Conservation (phyloP, 176 grass and related monocot genomes). For the Triticum aestivum region IWGSC_CS_RefSeq_v2.1 NC_057797.1:168812650-168813149, state of each 20-base stretch:
- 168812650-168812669: constrained; percentile 53
- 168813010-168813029: constrained; percentile 54
- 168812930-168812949: constrained; percentile 43
- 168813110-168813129: constrained; percentile 54
- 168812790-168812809: constrained; percentile 35
- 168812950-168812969: constrained; percentile 32
- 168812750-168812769: constrained; percentile 30
- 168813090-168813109: constrained; percentile 47
- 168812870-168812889: neutral
- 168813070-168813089: constrained; percentile 42
- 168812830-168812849: constrained; percentile 29
- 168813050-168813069: constrained; percentile 54
- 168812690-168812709: constrained; percentile 35
- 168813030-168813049: constrained; percentile 39
- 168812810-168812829: constrained; percentile 29
- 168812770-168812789: constrained; percentile 48
- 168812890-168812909: constrained; percentile 36
- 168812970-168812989: constrained; percentile 49
- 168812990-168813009: constrained; percentile 40
- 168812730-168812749: constrained; percentile 13
- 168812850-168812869: neutral
- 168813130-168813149: constrained; percentile 47
- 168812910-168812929: constrained; percentile 55
- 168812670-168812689: constrained; percentile 34
- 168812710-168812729: constrained; percentile 16